These are phyloP conservation scores for Globisporangium lucens DNA, from an alignment of 352 stramenopile species.

Conservation along the genomic window DNA sequence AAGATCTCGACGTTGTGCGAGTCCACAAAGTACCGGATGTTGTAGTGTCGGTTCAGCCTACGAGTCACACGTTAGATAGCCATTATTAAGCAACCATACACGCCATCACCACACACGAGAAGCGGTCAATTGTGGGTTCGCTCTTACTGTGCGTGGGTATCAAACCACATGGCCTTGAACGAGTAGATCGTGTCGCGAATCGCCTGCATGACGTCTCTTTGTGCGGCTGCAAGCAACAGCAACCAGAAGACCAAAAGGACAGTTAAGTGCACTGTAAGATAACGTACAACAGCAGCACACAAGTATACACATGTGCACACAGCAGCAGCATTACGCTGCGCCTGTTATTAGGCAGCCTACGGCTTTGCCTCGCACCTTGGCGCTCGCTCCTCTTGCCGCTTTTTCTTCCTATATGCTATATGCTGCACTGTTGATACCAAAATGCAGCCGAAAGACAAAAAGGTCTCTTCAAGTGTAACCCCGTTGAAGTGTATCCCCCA, in stretches of 20 bases:
- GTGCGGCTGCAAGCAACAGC: neutral
- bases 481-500: neutral
- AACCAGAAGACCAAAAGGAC: neutral
- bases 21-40: conserved; percentile 78
- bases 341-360: neutral
- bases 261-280: neutral
- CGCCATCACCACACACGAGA: too few species aligned
- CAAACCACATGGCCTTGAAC: conserved; percentile 81
- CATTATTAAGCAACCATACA: too few species aligned
- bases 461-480: conserved; percentile 7
- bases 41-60: conserved; percentile 75
- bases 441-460: neutral
- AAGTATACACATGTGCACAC: neutral
- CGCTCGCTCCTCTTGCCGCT: neutral
- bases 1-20: conserved; percentile 86
- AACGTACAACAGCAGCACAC: neutral
- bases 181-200: conserved; percentile 75
- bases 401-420: neutral
- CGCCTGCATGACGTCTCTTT: conserved; percentile 41
- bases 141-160: conserved; percentile 64
- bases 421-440: neutral
- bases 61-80: neutral
- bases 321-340: neutral
- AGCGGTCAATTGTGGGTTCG: neutral
- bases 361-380: neutral